Evolutionary conservation across 2,329 filamentous ascomycete species (phyloP).

Genomic region (Aspergillus texensis): DNA sequence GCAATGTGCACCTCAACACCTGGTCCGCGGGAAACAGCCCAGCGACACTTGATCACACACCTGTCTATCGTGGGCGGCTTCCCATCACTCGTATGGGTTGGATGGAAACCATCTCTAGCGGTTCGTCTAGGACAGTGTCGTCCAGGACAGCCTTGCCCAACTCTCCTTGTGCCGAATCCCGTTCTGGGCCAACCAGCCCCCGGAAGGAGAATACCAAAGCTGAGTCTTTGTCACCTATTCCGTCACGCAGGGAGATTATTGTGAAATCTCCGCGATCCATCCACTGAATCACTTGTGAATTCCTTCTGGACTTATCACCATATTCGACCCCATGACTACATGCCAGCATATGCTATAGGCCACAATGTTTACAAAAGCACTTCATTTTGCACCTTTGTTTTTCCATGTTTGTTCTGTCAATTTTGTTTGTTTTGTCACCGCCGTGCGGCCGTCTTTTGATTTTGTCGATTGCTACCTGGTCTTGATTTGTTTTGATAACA

Average conservation of each 20-base stretch:
- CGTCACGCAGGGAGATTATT: slow-evolving; percentile 42
- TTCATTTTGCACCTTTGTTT: not conserved
- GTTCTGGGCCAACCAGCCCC: slow-evolving; percentile 44
- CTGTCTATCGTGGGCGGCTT: slow-evolving; percentile 35
- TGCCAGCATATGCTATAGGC: not conserved
- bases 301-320: not conserved
- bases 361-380: not conserved
- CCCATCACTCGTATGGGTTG: slow-evolving; percentile 30
- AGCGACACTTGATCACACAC: slow-evolving; percentile 43
- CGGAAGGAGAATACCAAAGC: slow-evolving; percentile 43
- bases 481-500: slow-evolving; percentile 23
- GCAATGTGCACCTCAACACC: slow-evolving; percentile 37
- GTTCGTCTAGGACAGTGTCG: slow-evolving; percentile 38
- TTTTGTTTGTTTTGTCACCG: slow-evolving; percentile 14
- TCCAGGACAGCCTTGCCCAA: slow-evolving; percentile 39
- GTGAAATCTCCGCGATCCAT: slow-evolving; percentile 40
- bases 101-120: slow-evolving; percentile 36
- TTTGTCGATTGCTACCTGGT: slow-evolving; percentile 21
- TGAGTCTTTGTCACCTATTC: slow-evolving; percentile 41
- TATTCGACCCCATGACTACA: not conserved
- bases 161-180: slow-evolving; percentile 31
- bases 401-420: slow-evolving; percentile 12
- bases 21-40: slow-evolving; percentile 43
- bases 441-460: slow-evolving; percentile 20
- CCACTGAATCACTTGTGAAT: slow-evolving; percentile 20